These are phyloP conservation scores for Puccinia sorghi DNA, from an alignment of 1,284 basidiomycete species.

Conservation along the genomic window DNA sequence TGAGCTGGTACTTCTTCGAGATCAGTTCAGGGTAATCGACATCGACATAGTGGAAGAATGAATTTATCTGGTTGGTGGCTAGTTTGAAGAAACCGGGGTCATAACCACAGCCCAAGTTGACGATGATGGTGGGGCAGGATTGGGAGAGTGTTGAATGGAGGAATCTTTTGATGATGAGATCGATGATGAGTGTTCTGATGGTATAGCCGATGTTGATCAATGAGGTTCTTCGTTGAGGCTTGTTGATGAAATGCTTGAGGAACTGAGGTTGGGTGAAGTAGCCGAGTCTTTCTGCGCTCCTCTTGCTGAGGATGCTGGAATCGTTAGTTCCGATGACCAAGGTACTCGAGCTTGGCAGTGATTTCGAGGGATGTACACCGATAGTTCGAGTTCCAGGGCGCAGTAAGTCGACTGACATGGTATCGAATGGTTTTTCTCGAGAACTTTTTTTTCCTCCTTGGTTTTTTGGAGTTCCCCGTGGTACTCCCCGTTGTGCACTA, in stretches of 20 bases:
- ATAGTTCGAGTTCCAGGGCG: no score
- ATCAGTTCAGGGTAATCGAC: constrained; percentile 45
- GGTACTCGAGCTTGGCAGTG: background rate
- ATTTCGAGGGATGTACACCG: background rate
- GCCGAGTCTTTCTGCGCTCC: constrained; percentile 43
- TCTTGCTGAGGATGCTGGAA: constrained; percentile 45
- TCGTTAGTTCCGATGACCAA: constrained; percentile 35
- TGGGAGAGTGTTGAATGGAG: background rate
- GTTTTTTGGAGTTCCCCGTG: no score
- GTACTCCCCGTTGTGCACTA: no score
- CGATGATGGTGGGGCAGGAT: constrained; percentile 4
- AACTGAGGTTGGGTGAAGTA: constrained; percentile 40
- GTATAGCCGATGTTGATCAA: constrained; percentile 48
- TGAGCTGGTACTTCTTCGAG: constrained; percentile 35
- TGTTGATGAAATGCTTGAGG: constrained; percentile 35
- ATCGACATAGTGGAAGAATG: constrained; percentile 29
- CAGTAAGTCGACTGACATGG: no score
- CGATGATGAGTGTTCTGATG: constrained; percentile 30
- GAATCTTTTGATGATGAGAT: constrained; percentile 36
- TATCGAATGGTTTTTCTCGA: no score
- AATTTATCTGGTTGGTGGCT: background rate
- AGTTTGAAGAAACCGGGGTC: constrained; percentile 47
- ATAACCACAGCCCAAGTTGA: constrained; percentile 47
- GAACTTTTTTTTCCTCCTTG: no score
- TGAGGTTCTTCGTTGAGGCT: constrained; percentile 24